Evolutionary conservation across 352 stramenopile genomes (phyloP), one percentile per base, ranked within the genome.

Genomic region (Globisporangium megalacanthum): DNA sequence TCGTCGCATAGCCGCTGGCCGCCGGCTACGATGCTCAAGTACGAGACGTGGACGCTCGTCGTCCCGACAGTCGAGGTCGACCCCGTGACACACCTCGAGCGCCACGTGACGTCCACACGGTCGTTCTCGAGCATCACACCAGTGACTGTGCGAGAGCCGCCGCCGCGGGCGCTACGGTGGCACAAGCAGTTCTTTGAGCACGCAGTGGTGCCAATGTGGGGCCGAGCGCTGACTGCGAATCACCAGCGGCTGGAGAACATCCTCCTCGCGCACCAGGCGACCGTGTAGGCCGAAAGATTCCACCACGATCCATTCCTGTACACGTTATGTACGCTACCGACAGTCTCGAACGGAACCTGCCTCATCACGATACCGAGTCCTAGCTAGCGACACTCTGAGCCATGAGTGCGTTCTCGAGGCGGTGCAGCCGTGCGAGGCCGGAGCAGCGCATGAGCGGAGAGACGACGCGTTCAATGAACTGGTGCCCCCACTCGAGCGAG

Each of bases 161-260:
- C 14, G 39, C 39, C 11, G 39, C 39, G 14, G 4, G 39, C 39
- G 39, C 2, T 45, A 17, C 11, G 19, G 39, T 45, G 39, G 39
- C 39, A 19, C 13, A n/a, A 45, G 14, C 39, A 45, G 39, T 45
- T 45, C 39, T 45, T 45, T 13, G 39, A 45, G 14, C 4, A 45
- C 1, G 39, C 39, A 17, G 39, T 45, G 39, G 5, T 45, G 39
- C 39, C 13, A 13, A 45, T 45, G 39, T 45, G 39, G 14, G 33
- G 33, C 49, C 49, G 22, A 3, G 49, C 42, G 22, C 11, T 54
- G 17, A 25, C 49, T 0, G 8, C 19, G 49, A 39, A 19, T 15
- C 8, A 31, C 14, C 49, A 45, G 31, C 49, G 42, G 33, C 33
- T 54, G 33, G 49, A 54, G 49, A 54, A 54, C 33, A 20, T 54